Evolutionary conservation across 1,139 yeast species (phyloP).

Genomic region (Taphrina deformans): DNA sequence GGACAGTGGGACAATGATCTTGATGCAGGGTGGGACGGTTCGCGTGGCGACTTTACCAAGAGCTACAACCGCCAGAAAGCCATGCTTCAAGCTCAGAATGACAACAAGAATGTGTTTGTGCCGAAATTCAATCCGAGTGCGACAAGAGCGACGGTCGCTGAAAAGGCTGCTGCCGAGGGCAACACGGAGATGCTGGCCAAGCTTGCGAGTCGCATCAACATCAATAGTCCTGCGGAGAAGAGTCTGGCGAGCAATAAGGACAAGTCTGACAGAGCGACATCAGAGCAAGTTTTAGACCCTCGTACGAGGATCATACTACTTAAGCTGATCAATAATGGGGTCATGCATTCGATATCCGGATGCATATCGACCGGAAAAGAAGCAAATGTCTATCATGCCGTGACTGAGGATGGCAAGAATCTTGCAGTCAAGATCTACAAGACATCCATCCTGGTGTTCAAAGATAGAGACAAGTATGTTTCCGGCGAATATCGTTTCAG

Average conservation of each 20-base stretch:
- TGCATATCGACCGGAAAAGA: slow-evolving; percentile 97
- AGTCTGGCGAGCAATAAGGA: slow-evolving; percentile 49
- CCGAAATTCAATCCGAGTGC: slow-evolving; percentile 30
- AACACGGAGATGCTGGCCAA: slow-evolving; percentile 33
- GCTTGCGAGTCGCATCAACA: slow-evolving; percentile 27
- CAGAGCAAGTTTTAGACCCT: slow-evolving; percentile 94
- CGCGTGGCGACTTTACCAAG: slow-evolving; percentile 34
- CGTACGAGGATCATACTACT: slow-evolving; percentile 81
- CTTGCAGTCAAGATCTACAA: slow-evolving; percentile 91
- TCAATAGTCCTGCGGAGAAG: slow-evolving; percentile 34
- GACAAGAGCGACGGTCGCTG: slow-evolving; percentile 19
- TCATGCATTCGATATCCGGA: slow-evolving; percentile 83
- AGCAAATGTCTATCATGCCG: slow-evolving; percentile 95
- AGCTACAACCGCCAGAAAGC: slow-evolving; percentile 33
- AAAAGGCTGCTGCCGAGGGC: slow-evolving; percentile 30
- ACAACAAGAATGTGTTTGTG: slow-evolving; percentile 13
- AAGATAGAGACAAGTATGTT: slow-evolving; percentile 92
- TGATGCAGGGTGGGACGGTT: slow-evolving; percentile 33
- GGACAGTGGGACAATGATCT: slow-evolving; percentile 26
- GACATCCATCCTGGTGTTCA: slow-evolving; percentile 91
- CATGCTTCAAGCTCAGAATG: slow-evolving; percentile 14
- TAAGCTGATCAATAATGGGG: slow-evolving; percentile 78
- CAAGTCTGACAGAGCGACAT: slow-evolving; percentile 91
- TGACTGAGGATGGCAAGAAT: slow-evolving; percentile 58
- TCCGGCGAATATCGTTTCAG: slow-evolving; percentile 94